Conservation (phyloP, 495 filamentous ascomycete species). For the Aspergillus kassunensis region DNA sequence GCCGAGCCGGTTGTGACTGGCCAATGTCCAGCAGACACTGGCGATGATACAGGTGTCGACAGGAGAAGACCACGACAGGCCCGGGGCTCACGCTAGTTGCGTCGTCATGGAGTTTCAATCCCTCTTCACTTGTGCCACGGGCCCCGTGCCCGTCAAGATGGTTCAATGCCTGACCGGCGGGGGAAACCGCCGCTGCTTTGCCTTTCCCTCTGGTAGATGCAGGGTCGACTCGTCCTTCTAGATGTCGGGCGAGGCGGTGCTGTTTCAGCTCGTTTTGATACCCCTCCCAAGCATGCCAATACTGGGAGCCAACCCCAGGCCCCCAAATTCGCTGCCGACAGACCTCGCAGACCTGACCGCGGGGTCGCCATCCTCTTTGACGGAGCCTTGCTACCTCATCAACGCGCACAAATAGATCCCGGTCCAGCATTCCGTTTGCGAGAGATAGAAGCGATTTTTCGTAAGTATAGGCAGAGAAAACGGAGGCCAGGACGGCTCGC, state of each 20-base stretch:
- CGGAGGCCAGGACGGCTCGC: slow-evolving; percentile 74
- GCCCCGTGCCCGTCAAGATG: slow-evolving; percentile 16
- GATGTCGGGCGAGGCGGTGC: slow-evolving; percentile 28
- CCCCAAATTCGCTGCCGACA: slow-evolving; percentile 87
- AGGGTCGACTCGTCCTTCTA: slow-evolving; percentile 28
- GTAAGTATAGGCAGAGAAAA: slow-evolving; percentile 93
- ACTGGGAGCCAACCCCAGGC: slow-evolving; percentile 69
- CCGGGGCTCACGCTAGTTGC: slow-evolving; percentile 20
- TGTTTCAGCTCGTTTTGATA: slow-evolving; percentile 47
- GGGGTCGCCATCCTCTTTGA: slow-evolving; percentile 86
- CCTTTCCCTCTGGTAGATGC: slow-evolving; percentile 37
- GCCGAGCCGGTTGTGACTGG: slow-evolving; percentile 18
- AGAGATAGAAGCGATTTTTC: slow-evolving; percentile 83
- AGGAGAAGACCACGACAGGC: slow-evolving; percentile 49
- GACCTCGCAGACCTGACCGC: slow-evolving; percentile 79
- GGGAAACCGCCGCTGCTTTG: slow-evolving; percentile 33
- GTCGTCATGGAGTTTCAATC: slow-evolving; percentile 18
- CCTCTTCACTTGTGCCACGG: slow-evolving; percentile 9
- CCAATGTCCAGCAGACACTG: slow-evolving; percentile 38
- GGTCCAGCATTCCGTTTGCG: slow-evolving; percentile 81
- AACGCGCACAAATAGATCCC: slow-evolving; percentile 84
- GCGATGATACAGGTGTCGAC: slow-evolving; percentile 52
- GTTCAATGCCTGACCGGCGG: slow-evolving; percentile 16
- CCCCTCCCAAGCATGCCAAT: slow-evolving; percentile 79
- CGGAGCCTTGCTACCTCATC: slow-evolving; percentile 67